Percentiles rank a stretch among this genome's conserved stretches.
phyloP scores from a whole-genome alignment of 2,329 filamentous ascomycete species.

The Aspergillus brasiliensis region DNA sequence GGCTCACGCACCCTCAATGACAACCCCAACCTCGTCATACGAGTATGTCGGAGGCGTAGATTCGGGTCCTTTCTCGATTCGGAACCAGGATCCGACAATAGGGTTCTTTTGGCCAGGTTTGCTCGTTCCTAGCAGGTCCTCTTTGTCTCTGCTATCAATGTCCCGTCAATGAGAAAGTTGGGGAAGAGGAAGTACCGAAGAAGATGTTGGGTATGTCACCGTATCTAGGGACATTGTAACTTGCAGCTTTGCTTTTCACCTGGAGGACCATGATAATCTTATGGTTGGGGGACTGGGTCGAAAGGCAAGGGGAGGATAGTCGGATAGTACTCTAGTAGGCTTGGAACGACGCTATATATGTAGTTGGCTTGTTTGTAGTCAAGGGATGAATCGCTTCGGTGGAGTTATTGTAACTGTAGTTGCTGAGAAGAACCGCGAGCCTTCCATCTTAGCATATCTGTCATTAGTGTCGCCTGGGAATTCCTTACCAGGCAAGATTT shows the following conservation, averaged over 20 bases:
- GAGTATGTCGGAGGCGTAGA: conserved; percentile 19
- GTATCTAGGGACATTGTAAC: conserved; percentile 5
- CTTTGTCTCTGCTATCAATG: not conserved
- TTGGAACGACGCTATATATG: too few relatives aligned
- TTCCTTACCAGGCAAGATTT: not conserved
- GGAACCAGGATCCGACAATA: conserved; percentile 20
- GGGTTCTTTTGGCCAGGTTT: conserved; percentile 1
- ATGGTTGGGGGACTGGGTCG: too few relatives aligned
- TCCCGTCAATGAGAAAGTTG: not conserved
- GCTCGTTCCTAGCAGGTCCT: conserved; percentile 6
- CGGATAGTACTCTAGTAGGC: too few relatives aligned
- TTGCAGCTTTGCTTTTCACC: conserved; percentile 5
- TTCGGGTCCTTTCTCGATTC: conserved; percentile 19
- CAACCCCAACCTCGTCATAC: conserved; percentile 21
- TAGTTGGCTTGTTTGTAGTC: too few relatives aligned
- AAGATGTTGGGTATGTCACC: conserved; percentile 1
- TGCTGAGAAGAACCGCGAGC: too few relatives aligned
- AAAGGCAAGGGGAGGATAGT: too few relatives aligned
- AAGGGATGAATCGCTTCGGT: too few relatives aligned
- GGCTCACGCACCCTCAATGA: conserved; percentile 15
- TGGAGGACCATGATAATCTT: conserved; percentile 1
- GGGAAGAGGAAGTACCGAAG: conserved; percentile 1
- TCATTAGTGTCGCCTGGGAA: not conserved
- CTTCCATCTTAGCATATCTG: too few relatives aligned
- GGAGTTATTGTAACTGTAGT: too few relatives aligned